phyloP scores from a whole-genome alignment of 352 stramenopile species.

The Phytopythium mirpurense region DNA sequence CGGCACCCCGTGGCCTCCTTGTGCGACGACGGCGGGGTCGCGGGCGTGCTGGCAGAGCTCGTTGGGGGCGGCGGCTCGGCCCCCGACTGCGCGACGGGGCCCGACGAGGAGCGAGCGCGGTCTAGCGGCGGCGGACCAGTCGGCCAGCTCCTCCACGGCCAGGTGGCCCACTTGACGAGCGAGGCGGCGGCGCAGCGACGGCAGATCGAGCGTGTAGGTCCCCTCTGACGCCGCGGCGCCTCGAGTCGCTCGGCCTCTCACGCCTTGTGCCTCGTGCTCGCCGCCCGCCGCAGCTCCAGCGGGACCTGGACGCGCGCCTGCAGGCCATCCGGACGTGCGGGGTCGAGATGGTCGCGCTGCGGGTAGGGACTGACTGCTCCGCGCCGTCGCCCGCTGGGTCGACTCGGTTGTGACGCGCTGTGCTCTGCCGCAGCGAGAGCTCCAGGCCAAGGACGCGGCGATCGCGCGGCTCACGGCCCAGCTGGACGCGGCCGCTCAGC shows the following conservation, averaged over 20 bases:
- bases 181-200: slow-evolving; percentile 42
- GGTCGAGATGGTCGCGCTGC: slow-evolving; percentile 48
- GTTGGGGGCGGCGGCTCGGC: too few relatives aligned
- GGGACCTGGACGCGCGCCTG: slow-evolving; percentile 46
- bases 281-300: slow-evolving; percentile 15
- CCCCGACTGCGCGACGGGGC: background rate
- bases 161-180: slow-evolving; percentile 42
- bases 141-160: slow-evolving; percentile 22
- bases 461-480: slow-evolving; percentile 30
- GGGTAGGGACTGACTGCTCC: slow-evolving; percentile 18
- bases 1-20: slow-evolving; percentile 69
- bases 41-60: slow-evolving; percentile 37
- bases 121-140: slow-evolving; percentile 2
- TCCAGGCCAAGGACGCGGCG: slow-evolving; percentile 39
- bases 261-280: background rate
- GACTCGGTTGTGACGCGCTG: too few relatives aligned
- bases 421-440: slow-evolving; percentile 24
- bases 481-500: slow-evolving; percentile 22
- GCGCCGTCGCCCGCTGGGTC: too few relatives aligned
- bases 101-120: background rate
- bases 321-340: slow-evolving; percentile 57
- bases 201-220: slow-evolving; percentile 35
- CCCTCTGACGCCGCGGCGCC: too few relatives aligned
- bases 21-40: slow-evolving; percentile 66
- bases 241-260: background rate